phyloP scores from a whole-genome alignment of 73 alveolate species.

The Paraurostyla sp. region DNA sequence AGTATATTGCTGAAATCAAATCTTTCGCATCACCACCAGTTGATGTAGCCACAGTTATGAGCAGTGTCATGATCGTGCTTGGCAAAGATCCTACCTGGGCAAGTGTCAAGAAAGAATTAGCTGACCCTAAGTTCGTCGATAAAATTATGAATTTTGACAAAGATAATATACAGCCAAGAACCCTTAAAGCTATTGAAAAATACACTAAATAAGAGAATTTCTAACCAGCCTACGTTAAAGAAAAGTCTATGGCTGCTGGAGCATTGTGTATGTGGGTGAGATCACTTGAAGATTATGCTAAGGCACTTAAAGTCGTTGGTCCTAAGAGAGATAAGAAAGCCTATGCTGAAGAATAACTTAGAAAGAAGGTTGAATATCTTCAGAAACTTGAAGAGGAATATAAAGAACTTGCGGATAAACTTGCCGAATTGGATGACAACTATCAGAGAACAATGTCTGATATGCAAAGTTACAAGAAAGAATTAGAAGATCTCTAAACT shows the following conservation, averaged over 20 bases:
- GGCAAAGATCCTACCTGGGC: slow-evolving; percentile 69
- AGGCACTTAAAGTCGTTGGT: slow-evolving; percentile 96
- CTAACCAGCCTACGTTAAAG: slow-evolving; percentile 80
- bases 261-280: slow-evolving; percentile 96
- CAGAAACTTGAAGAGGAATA: slow-evolving; percentile 79
- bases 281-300: slow-evolving; percentile 96
- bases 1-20: slow-evolving; percentile 97
- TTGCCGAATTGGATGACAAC: slow-evolving; percentile 75
- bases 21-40: slow-evolving; percentile 95
- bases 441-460: slow-evolving; percentile 89
- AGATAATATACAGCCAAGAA: slow-evolving; percentile 81
- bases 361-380: slow-evolving; percentile 82
- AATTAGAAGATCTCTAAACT: slow-evolving; percentile 90
- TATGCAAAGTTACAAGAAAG: slow-evolving; percentile 88
- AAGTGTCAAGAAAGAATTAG: slow-evolving; percentile 94
- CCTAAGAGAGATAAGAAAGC: slow-evolving; percentile 94
- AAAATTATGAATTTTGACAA: slow-evolving; percentile 91
- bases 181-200: slow-evolving; percentile 85
- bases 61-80: slow-evolving; percentile 94
- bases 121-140: slow-evolving; percentile 95
- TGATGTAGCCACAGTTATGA: slow-evolving; percentile 94
- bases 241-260: slow-evolving; percentile 89
- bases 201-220: slow-evolving; percentile 89
- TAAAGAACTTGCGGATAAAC: slow-evolving; percentile 77
- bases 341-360: slow-evolving; percentile 81